Evolutionary conservation across 2,329 filamentous ascomycete species (phyloP).

Genomic region (Cylindrodendrum hubeiense): DNA sequence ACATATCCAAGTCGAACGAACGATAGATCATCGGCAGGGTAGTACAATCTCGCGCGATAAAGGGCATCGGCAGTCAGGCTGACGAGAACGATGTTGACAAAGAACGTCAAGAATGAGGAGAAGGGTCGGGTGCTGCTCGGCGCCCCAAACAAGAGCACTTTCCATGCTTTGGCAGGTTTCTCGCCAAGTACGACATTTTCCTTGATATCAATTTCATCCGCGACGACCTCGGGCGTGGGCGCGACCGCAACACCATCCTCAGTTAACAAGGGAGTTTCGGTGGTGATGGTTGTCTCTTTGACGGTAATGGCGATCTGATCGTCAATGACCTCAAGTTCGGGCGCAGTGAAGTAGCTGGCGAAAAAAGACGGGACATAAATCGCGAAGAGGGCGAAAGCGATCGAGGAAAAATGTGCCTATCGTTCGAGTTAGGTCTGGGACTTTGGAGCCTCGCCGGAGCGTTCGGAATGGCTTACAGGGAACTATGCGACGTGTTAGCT

Average conservation of each 20-base stretch:
- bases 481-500: conserved; percentile 46
- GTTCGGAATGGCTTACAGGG: conserved; percentile 46
- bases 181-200: conserved; percentile 73
- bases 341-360: conserved; percentile 66
- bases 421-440: conserved; percentile 23
- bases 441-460: conserved; percentile 21
- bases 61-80: conserved; percentile 82
- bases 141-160: conserved; percentile 79
- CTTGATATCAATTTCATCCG: conserved; percentile 69
- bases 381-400: conserved; percentile 72
- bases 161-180: conserved; percentile 67
- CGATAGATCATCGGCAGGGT: conserved; percentile 80
- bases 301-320: conserved; percentile 70
- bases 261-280: conserved; percentile 42
- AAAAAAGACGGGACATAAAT: conserved; percentile 76
- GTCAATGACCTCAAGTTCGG: conserved; percentile 69
- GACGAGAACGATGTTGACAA: conserved; percentile 79
- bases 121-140: conserved; percentile 78
- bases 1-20: conserved; percentile 92
- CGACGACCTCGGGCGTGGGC: conserved; percentile 51
- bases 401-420: conserved; percentile 59
- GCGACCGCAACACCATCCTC: conserved; percentile 48
- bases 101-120: conserved; percentile 75
- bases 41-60: conserved; percentile 76
- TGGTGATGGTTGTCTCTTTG: conserved; percentile 57